Evolutionary conservation across 306 rosid genomes (phyloP).

Genomic region (Dalbergia cochinchinensis): DNA sequence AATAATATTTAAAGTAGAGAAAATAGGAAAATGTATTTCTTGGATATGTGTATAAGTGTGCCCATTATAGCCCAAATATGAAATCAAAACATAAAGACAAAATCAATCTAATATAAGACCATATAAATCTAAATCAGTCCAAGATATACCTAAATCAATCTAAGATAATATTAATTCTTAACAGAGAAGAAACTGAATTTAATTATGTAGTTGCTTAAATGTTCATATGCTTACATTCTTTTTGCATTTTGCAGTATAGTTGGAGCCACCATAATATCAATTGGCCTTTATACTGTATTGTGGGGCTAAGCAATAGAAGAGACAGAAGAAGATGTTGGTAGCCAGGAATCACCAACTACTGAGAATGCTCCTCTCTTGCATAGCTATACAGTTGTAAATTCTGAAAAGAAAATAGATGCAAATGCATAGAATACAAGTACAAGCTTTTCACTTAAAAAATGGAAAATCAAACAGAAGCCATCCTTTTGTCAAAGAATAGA

Average conservation of each 20-base stretch:
- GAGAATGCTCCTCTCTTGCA: slow-evolving; percentile 78
- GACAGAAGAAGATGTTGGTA: slow-evolving; percentile 46
- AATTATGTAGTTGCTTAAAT: not conserved
- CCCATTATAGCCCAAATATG: no score
- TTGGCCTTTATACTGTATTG: slow-evolving; percentile 85
- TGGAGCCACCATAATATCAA: slow-evolving; percentile 79
- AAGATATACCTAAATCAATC: no score
- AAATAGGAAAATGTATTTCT: no score
- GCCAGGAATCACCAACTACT: slow-evolving; percentile 54
- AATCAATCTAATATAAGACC: no score
- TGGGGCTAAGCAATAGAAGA: slow-evolving; percentile 90
- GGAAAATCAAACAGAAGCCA: not conserved
- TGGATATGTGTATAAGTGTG: no score
- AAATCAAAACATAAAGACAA: no score
- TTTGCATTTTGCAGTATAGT: slow-evolving; percentile 65
- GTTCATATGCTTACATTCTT: not conserved
- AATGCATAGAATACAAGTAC: slow-evolving; percentile 21
- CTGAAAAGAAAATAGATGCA: slow-evolving; percentile 37
- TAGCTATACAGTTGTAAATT: slow-evolving; percentile 41
- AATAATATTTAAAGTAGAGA: no score
- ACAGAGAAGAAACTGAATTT: slow-evolving; percentile 12
- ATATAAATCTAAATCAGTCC: not conserved
- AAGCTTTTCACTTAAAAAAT: not conserved
- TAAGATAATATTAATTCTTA: no score
- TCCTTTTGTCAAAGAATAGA: not conserved